Conservation (phyloP, 1,284 basidiomycete species). For the Thelephora terrestris region DNA sequence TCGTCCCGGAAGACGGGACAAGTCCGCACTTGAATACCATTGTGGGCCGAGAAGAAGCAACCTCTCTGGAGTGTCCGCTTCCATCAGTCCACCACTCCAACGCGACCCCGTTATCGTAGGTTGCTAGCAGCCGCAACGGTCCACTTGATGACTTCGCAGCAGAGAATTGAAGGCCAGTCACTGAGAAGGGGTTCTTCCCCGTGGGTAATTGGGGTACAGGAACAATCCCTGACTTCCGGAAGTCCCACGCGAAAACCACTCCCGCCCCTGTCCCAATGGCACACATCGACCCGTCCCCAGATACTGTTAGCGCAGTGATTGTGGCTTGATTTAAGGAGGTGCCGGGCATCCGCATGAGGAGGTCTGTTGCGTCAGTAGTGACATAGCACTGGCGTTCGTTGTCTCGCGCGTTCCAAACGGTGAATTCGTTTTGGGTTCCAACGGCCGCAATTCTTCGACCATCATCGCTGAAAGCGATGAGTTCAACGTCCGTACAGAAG, state of each 20-base stretch:
- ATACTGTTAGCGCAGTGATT: slow-evolving; percentile 50
- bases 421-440: slow-evolving; percentile 69
- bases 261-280: slow-evolving; percentile 60
- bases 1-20: slow-evolving; percentile 33
- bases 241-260: slow-evolving; percentile 43
- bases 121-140: slow-evolving; percentile 33
- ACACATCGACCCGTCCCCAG: slow-evolving; percentile 43
- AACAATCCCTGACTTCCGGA: slow-evolving; percentile 31
- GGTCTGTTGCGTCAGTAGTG: slow-evolving; percentile 41
- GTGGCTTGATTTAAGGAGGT: slow-evolving; percentile 36
- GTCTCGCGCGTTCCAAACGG: slow-evolving; percentile 38
- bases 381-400: slow-evolving; percentile 31
- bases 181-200: slow-evolving; percentile 36
- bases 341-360: slow-evolving; percentile 37
- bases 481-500: slow-evolving; percentile 73
- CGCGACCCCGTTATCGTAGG: slow-evolving; percentile 48
- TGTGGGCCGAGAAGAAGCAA: slow-evolving; percentile 35
- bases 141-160: slow-evolving; percentile 6
- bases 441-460: slow-evolving; percentile 58
- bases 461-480: slow-evolving; percentile 62
- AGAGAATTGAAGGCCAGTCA: slow-evolving; percentile 39
- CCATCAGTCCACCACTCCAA: slow-evolving; percentile 42
- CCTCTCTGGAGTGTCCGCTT: slow-evolving; percentile 26
- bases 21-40: slow-evolving; percentile 39
- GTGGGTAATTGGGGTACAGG: slow-evolving; percentile 35